Evolutionary conservation across 345 rosid species (phyloP), one percentile per base, ranked within the genome.

Genomic region (Ailanthus altissimus): DNA sequence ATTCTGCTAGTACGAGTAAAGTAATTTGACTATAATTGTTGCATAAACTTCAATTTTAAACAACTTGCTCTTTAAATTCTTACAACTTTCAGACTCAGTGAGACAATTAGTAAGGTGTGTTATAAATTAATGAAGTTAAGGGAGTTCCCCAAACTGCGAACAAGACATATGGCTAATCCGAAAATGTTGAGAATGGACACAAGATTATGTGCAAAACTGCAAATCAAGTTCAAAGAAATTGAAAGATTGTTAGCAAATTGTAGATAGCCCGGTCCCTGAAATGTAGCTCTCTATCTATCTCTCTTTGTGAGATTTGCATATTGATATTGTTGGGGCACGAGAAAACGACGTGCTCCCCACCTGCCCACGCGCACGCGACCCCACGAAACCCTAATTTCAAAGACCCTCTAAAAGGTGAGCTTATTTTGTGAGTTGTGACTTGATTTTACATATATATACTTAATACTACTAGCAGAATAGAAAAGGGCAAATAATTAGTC

Each of bases 311-410:
- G 15, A 32, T 62, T 9, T 50, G 25, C 73, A 67, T 12, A 78
- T 77, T 69, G 79, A 81, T 73, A 77, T n/a, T 73, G 75, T 81
- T 59, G 87, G 77, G 84, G 67, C 63, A 70, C 36, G 84, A 84
- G 88, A 81, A 77, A 83, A 83, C 75, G 85, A 86, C 85, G 83
- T 88, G 89, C 86, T 80, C 45, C 75, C 88, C 86, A 84, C 84
- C 85, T 81, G 83, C 82, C 84, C 84, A 83, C 82, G 74, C 81
- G 86, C 89, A 86, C 88, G 81, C 50, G 76, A 73, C 86, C 91
- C 91, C 86, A 88, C 84, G 75, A 81, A 84, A 84, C 88, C 89
- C 89, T 88, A 87, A 81, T 85, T 81, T 83, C 88, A 63, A 83
- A 73, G 82, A 26, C 46, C 76, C 81, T 57, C 83, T 40, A 64